Conservation (phyloP, 495 filamentous ascomycete species). For the Bacidia gigantensis region DNA sequence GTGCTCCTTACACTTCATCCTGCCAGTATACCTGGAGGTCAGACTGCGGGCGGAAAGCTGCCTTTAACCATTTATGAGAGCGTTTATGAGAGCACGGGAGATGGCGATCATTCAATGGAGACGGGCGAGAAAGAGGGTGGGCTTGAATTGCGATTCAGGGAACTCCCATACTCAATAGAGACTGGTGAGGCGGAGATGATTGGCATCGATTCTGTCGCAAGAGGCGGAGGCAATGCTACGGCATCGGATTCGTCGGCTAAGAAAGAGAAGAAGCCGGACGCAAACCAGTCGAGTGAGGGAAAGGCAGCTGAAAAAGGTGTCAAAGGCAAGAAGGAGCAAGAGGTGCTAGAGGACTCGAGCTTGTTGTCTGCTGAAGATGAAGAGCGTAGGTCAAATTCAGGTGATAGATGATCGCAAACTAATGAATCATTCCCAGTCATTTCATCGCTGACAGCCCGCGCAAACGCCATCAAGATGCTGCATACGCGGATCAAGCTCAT, state of each 20-base stretch:
- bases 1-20: slow-evolving; percentile 79
- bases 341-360: slow-evolving; percentile 27
- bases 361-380: slow-evolving; percentile 64
- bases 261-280: slow-evolving; percentile 13
- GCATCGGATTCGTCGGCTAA: slow-evolving; percentile 31
- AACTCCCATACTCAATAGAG: slow-evolving; percentile 75
- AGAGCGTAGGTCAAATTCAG: slow-evolving; percentile 38
- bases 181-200: slow-evolving; percentile 98
- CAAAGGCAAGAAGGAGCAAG: slow-evolving; percentile 28
- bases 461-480: slow-evolving; percentile 86
- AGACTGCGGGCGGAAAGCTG: slow-evolving; percentile 55
- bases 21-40: slow-evolving; percentile 29
- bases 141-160: slow-evolving; percentile 58
- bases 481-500: slow-evolving; percentile 72
- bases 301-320: slow-evolving; percentile 23
- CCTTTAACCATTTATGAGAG: slow-evolving; percentile 85
- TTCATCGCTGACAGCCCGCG: slow-evolving; percentile 63
- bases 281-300: slow-evolving; percentile 5
- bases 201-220: slow-evolving; percentile 77
- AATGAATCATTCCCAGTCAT: slow-evolving; percentile 35
- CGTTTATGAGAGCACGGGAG: slow-evolving; percentile 45
- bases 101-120: slow-evolving; percentile 57
- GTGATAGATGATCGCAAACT: background rate
- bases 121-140: slow-evolving; percentile 45
- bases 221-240: slow-evolving; percentile 65